A percentile compares a stretch with the other conserved stretches of the same genome.
Evolutionary conservation across 139 green algal genomes (phyloP).

Genomic region (Choricystis sp.): DNA sequence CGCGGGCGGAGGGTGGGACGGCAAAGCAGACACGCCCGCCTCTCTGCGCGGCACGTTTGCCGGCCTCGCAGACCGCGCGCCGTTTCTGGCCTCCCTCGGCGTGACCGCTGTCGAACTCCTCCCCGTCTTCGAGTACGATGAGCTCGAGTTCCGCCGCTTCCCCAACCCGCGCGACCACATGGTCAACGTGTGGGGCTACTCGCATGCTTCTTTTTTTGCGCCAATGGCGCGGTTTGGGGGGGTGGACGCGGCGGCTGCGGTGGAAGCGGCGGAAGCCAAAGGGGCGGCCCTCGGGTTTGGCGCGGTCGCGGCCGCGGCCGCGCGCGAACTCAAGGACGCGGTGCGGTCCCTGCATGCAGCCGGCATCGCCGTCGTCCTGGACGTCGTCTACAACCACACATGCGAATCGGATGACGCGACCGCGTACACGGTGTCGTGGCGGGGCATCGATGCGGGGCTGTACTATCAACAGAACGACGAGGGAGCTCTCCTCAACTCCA

Average conservation of each 20-base stretch:
- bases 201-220: constrained; percentile 69
- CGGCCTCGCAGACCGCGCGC: constrained; percentile 50
- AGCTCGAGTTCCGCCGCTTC: constrained; percentile 75
- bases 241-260: constrained; percentile 1
- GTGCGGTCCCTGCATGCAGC: constrained; percentile 52
- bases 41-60: constrained; percentile 40
- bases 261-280: constrained; percentile 1
- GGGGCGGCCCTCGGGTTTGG: constrained; percentile 10
- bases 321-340: constrained; percentile 80
- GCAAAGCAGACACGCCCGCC: constrained; percentile 5
- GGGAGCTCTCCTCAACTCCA: constrained; percentile 67
- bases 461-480: constrained; percentile 69
- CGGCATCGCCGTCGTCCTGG: constrained; percentile 79
- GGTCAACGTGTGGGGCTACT: constrained; percentile 89
- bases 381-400: constrained; percentile 95
- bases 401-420: constrained; percentile 64
- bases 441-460: constrained; percentile 57
- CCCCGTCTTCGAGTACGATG: constrained; percentile 87
- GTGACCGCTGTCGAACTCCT: constrained; percentile 83
- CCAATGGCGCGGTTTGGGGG: constrained; percentile 65
- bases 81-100: constrained; percentile 55
- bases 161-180: constrained; percentile 65
- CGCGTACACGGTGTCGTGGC: constrained; percentile 51
- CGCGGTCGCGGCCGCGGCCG: constrained; percentile 35
- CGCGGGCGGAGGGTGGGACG: constrained; percentile 2